phyloP scores from a whole-genome alignment of 2,329 filamentous ascomycete genomes.

The Colletotrichum eleusines region DNA sequence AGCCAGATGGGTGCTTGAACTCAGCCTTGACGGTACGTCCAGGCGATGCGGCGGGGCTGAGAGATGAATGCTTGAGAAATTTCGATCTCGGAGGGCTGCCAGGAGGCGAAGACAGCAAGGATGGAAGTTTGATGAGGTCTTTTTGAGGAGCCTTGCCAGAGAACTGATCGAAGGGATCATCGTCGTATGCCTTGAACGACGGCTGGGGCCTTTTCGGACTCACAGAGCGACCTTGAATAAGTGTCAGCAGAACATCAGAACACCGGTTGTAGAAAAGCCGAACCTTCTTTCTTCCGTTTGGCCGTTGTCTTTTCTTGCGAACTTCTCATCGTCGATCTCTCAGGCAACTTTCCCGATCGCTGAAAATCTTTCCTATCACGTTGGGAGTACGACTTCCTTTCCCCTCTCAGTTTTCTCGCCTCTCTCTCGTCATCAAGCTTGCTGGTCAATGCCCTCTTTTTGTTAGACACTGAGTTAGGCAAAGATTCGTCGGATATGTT shows the following conservation, averaged over 20 bases:
- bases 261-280: background rate
- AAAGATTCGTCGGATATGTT: slow-evolving; percentile 1
- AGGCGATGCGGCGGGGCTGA: slow-evolving; percentile 29
- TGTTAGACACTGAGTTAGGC: slow-evolving; percentile 11
- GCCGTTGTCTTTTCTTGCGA: background rate
- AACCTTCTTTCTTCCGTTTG: slow-evolving; percentile 23
- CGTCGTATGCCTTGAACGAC: slow-evolving; percentile 37
- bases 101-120: slow-evolving; percentile 21
- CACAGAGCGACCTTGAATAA: background rate
- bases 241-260: slow-evolving; percentile 5
- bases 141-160: slow-evolving; percentile 12
- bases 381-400: slow-evolving; percentile 5
- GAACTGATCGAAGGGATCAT: slow-evolving; percentile 35
- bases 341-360: background rate
- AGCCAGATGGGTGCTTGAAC: slow-evolving; percentile 20
- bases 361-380: background rate
- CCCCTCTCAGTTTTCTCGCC: background rate
- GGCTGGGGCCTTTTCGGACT: slow-evolving; percentile 15
- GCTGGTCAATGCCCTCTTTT: background rate
- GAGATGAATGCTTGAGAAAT: slow-evolving; percentile 17
- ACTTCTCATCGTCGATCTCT: background rate
- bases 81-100: slow-evolving; percentile 8
- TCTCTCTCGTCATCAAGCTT: slow-evolving; percentile 8
- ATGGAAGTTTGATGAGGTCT: slow-evolving; percentile 4
- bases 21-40: background rate